phyloP scores from a whole-genome alignment of 1,284 basidiomycete species.

The Ustilago cynodontis region DNA sequence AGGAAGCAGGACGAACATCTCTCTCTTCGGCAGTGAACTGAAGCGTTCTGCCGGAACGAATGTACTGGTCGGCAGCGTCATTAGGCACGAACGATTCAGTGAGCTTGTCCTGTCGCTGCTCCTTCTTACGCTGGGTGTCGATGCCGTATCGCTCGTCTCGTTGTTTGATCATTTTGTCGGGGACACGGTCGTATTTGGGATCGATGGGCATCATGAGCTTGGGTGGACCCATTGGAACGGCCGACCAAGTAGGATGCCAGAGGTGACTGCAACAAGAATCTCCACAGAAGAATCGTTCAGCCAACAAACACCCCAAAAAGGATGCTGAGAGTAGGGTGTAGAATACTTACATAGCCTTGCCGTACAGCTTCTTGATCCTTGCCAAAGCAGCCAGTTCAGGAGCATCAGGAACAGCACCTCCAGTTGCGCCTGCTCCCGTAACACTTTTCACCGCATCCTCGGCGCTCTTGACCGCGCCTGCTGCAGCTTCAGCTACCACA shows the following conservation, averaged over 20 bases:
- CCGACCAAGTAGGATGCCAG: slow-evolving; percentile 26
- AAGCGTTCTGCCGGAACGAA: slow-evolving; percentile 22
- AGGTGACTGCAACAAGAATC: slow-evolving; percentile 13
- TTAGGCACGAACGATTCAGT: slow-evolving; percentile 21
- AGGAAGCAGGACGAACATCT: slow-evolving; percentile 14
- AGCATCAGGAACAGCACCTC: slow-evolving; percentile 45
- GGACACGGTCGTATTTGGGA: slow-evolving; percentile 18
- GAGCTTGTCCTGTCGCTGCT: slow-evolving; percentile 27
- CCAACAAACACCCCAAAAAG: neutral
- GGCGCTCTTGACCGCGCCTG: slow-evolving; percentile 19
- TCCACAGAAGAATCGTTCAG: neutral
- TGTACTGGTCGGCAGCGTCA: slow-evolving; percentile 39
- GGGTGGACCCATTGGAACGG: slow-evolving; percentile 37
- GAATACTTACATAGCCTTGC: slow-evolving; percentile 34
- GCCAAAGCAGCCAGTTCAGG: slow-evolving; percentile 29
- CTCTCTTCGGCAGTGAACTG: slow-evolving; percentile 32
- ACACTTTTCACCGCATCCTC: slow-evolving; percentile 20
- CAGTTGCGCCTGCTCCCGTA: slow-evolving; percentile 12
- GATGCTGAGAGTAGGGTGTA: neutral
- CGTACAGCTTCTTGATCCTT: slow-evolving; percentile 39
- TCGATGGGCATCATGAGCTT: slow-evolving; percentile 50
- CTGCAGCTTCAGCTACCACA: slow-evolving; percentile 18
- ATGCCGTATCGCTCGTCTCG: slow-evolving; percentile 31
- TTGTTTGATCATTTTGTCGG: slow-evolving; percentile 14
- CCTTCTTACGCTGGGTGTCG: slow-evolving; percentile 34